Base-by-base conservation (phyloP, 352 stramenopile species). In the Pythium brassicae region DNA sequence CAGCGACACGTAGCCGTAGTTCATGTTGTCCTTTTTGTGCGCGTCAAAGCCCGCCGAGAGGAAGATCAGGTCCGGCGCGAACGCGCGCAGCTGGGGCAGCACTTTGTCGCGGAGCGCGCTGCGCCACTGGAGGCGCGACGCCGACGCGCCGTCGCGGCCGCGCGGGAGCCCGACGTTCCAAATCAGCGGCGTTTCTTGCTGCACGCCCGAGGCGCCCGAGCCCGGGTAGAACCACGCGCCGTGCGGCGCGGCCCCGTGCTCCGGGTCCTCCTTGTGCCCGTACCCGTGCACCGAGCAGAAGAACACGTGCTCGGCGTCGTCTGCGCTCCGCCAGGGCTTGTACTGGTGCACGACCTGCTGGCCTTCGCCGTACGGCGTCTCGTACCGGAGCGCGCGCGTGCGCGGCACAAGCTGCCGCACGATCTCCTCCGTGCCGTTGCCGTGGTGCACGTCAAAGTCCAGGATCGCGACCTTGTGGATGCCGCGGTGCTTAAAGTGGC, bases 391-490 rank as follows among this genome's bases (percentile, higher is more conserved):
- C 60, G 91, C 86, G 46, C 94, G 76, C 4, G 86, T 83, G 47
- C 65, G 83, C 1, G 96, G 97, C 49, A 96, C 82, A 2, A 99
- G 71, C 51, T 98, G 86, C 17, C 88, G 78, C 47, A 99, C 87
- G 53, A 97, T 97, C 47, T 98, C 83, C 58, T 99, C 95, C 0
- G 97, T 99, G 17, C 97, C 97, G 75, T 99, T 99, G 47, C 97
- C 87, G 67, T 99, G 96, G 66, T 99, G 97, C 25, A 99, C 95
- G 71, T 99, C 97, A 83, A 99, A 99, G 64, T 99, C 97, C 43
- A 99, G 67, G 61, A 99, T 98, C 4, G 95, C 96, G 45, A 99
- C 81, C 53, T 90, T 91, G 53, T 96, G 68, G 47, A 99, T 94
- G 2, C 90, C 90, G 49, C 87, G 72, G 57, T 90, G 83, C 53